Percentiles rank a stretch among this genome's conserved stretches.
phyloP scores from a whole-genome alignment of 2,329 filamentous ascomycete species.

The Esteya vermicola region DNA sequence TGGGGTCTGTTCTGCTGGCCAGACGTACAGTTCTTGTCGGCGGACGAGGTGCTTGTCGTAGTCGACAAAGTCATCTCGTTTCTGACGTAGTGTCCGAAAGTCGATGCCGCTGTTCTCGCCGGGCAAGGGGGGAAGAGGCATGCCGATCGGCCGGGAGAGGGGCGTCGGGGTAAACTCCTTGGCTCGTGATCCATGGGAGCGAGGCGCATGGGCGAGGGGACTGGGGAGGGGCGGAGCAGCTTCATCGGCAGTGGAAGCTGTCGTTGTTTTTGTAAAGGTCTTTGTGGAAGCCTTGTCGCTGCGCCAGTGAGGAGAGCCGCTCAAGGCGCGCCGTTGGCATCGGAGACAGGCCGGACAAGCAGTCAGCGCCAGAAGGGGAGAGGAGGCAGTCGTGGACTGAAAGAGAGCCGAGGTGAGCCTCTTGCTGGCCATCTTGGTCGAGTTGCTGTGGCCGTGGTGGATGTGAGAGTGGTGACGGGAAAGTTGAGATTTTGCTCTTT shows the following conservation, averaged over 20 bases:
- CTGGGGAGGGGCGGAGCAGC: constrained; percentile 2
- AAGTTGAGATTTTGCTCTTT: neutral
- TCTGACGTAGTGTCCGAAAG: constrained; percentile 48
- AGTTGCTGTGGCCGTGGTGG: no score
- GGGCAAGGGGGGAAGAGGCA: constrained; percentile 54
- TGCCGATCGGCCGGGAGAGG: constrained; percentile 65
- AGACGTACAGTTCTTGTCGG: constrained; percentile 60
- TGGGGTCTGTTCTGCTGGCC: no score
- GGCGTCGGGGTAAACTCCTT: constrained; percentile 43
- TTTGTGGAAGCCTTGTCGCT: constrained; percentile 9
- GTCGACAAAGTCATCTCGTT: constrained; percentile 66
- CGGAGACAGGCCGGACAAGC: no score
- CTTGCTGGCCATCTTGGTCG: no score
- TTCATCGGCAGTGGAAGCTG: constrained; percentile 4
- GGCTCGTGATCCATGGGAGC: constrained; percentile 41
- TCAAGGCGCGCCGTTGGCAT: constrained; percentile 31
- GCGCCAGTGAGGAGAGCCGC: constrained; percentile 7
- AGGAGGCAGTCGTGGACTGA: neutral
- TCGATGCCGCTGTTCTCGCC: constrained; percentile 78
- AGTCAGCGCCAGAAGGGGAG: no score
- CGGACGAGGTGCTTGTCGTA: constrained; percentile 71
- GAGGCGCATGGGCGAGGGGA: constrained; percentile 41
- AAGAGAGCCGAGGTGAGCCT: neutral
- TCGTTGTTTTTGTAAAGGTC: constrained; percentile 15
- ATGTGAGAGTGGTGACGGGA: no score